These are phyloP conservation scores for Pseudogymnoascus sp. DNA, from an alignment of 2,329 filamentous ascomycete genomes.

Conservation along the genomic window DNA sequence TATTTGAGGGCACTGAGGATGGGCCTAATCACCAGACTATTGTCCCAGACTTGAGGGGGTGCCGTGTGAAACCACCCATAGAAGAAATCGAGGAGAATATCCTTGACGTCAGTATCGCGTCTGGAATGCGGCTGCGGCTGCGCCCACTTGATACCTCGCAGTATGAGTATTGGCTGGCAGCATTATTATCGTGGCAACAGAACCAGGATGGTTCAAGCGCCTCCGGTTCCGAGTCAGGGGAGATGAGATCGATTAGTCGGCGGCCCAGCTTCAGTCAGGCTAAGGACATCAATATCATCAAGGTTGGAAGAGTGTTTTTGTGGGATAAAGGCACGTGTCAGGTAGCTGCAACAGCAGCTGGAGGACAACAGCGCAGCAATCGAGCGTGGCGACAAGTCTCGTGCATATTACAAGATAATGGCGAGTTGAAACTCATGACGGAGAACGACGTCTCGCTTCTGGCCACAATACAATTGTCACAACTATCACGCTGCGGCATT, in stretches of 20 bases:
- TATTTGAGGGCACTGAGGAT: conserved; percentile 64
- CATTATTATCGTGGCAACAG: conserved; percentile 74
- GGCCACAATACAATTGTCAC: conserved; percentile 76
- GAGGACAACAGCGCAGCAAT: conserved; percentile 44
- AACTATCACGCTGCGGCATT: conserved; percentile 81
- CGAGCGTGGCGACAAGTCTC: conserved; percentile 76
- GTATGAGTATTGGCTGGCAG: conserved; percentile 72
- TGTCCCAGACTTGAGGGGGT: conserved; percentile 67
- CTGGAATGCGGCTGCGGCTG: conserved; percentile 53
- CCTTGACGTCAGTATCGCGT: conserved; percentile 47
- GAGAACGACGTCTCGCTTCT: conserved; percentile 76
- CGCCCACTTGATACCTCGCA: conserved; percentile 57
- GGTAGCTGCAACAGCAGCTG: conserved; percentile 45
- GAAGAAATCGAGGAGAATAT: conserved; percentile 39
- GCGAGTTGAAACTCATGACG: conserved; percentile 82
- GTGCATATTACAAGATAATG: conserved; percentile 89
- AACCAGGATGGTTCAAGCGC: conserved; percentile 13
- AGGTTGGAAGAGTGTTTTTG: conserved; percentile 81
- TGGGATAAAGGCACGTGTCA: conserved; percentile 69
- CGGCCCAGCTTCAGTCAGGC: conserved; percentile 36
- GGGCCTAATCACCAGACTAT: conserved; percentile 57
- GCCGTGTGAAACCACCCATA: conserved; percentile 54
- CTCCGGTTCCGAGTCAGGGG: not conserved
- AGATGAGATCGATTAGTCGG: conserved; percentile 25
- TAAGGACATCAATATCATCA: conserved; percentile 80